Base-by-base conservation (phyloP, 352 stramenopile genomes). In the Phytophthora pisi region DNA sequence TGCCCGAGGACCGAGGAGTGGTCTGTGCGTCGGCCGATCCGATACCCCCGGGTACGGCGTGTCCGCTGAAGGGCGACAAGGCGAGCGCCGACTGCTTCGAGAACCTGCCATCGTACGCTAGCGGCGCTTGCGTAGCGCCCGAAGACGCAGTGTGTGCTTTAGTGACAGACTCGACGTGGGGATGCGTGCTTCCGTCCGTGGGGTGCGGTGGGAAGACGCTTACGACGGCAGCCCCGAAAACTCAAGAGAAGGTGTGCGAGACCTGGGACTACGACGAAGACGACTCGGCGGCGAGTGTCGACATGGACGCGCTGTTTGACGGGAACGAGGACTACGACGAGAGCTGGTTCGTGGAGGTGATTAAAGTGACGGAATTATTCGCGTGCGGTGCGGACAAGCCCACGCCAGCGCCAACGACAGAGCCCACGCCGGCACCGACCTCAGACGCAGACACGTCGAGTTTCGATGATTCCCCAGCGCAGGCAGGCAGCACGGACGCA, bases 71-170 rank as follows among this genome's bases (percentile, higher is more conserved):
- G 57, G 80, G 80, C 28, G 77, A 88, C 34, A 59, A 66, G 45
- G 68, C 80, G 13, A 74, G 49, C 30, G 47, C 64, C 26, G 63
- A 78, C 34, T 92, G 84, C 62, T 74, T 81, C 47, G 65, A 73
- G 20, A 70, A 77, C 58, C 55, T 90, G 52, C 55, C 78, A 8
- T 84, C 75, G 51, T 90, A 74, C 56, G 51, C 52, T 20, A 45
- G 45, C 23, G 57, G 64, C 7, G 53, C 47, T 4, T 86, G 80
- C 26, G 64, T 82, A 15, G 73, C 72, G 0, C 64, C 70, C 16
- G 75, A 86, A 70, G 75, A 86, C 40, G 68, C 78, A 0, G 57
- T 75, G 38, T 92, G 81, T 45, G 70, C 67, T 28, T 54, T 84
- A 9, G 71, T 89, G 60, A 77, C 46, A 11, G 61, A 63, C 24